Conservation (phyloP, 164 flowering plant species). For the Tetracentron sinense region DNA sequence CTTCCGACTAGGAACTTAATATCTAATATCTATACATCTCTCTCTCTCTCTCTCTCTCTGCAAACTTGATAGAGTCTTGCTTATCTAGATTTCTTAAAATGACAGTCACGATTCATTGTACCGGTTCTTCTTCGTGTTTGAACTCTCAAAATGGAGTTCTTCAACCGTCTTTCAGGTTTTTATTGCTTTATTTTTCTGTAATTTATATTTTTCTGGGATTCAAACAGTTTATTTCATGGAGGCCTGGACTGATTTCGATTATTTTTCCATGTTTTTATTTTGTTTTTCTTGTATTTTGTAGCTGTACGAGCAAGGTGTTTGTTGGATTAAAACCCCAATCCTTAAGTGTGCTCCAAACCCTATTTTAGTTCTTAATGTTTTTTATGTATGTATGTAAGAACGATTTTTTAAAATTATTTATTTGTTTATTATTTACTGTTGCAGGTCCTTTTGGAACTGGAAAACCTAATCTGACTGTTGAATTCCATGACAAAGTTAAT, state of each 20-base stretch:
- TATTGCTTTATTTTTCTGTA: too few species aligned
- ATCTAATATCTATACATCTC: too few species aligned
- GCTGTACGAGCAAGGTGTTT: slow-evolving; percentile 47
- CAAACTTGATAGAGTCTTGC: too few species aligned
- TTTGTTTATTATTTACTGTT: neutral
- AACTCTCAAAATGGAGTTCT: slow-evolving; percentile 22
- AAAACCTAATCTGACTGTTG: slow-evolving; percentile 42
- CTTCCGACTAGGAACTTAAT: too few species aligned
- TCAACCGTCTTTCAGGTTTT: slow-evolving; percentile 40
- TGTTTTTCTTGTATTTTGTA: slow-evolving; percentile 21
- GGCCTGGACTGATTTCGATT: neutral
- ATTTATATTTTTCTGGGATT: neutral
- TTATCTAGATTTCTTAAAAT: slow-evolving; percentile 17
- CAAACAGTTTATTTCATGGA: neutral
- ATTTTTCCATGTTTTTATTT: neutral
- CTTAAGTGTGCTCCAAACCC: slow-evolving; percentile 27
- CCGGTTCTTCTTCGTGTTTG: slow-evolving; percentile 26
- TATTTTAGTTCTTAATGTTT: neutral
- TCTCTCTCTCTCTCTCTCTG: too few species aligned
- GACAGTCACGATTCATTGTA: slow-evolving; percentile 37
- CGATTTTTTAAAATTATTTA: neutral
- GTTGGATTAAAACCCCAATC: slow-evolving; percentile 59
- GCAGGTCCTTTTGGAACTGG: slow-evolving; percentile 40
- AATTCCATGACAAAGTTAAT: slow-evolving; percentile 53
- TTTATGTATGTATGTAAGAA: neutral